Evolutionary conservation across 331 rosid genomes (phyloP).

Genomic region (Quercus tomentella): DNA sequence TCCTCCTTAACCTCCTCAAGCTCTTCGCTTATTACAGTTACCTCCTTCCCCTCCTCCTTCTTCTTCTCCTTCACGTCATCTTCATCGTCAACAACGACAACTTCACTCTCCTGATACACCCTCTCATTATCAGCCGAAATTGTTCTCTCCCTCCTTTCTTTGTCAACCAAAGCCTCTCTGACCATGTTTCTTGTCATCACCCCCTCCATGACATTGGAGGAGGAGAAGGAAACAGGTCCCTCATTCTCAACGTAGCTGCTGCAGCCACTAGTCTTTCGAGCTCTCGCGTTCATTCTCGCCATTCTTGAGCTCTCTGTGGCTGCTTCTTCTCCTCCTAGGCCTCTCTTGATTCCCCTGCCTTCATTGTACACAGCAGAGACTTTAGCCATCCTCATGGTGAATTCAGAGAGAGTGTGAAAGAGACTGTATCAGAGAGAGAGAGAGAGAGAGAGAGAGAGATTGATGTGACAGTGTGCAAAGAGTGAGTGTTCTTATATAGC

Average conservation of each 20-base stretch:
- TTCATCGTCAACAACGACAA: not conserved
- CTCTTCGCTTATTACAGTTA: not conserved
- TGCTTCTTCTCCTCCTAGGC: not conserved
- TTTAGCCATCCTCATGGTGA: not conserved
- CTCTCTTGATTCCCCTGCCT: not conserved
- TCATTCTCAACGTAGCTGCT: too few species aligned
- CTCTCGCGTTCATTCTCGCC: not conserved
- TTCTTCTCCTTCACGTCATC: not conserved
- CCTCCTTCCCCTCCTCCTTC: not conserved
- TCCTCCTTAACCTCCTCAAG: too few species aligned
- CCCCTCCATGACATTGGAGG: not conserved
- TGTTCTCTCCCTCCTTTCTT: not conserved
- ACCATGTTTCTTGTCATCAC: not conserved
- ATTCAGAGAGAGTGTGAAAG: not conserved
- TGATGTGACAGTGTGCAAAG: not conserved
- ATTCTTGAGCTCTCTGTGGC: not conserved
- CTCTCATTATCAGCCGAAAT: not conserved
- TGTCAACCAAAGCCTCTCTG: not conserved
- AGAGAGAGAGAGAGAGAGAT: not conserved
- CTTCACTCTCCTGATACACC: not conserved
- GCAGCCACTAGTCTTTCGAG: not conserved
- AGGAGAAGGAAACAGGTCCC: not conserved
- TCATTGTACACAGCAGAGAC: not conserved
- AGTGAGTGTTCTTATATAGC: not conserved
- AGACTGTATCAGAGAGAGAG: not conserved